Evolutionary conservation across 2,329 filamentous ascomycete genomes (phyloP), one percentile per base, ranked within the genome.

Genomic region (Pseudogymnoascus sp.): DNA sequence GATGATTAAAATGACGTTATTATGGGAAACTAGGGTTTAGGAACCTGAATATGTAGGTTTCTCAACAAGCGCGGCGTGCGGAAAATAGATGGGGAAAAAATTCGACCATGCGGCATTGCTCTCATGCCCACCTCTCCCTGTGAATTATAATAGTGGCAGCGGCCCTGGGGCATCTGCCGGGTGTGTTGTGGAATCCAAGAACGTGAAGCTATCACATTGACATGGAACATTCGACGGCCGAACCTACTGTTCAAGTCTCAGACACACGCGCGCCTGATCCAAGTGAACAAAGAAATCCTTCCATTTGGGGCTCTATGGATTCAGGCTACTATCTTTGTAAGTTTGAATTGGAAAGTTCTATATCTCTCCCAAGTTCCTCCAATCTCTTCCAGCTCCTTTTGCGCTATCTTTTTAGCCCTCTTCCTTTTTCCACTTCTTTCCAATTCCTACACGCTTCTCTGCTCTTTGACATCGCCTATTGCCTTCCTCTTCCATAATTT

Each of bases 351-450:
- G 48, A 33, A 55, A 33, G 29, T 55, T 55, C 48, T 55, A 51
- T 17, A 55, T 55, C 48, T 33, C 29, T 33, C 29, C 33, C n/a
- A 55, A 13, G 10, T 10, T 55, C 21, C 21, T 21, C 21, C 21
- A 21, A 21, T 3, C 21, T 17, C 17, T 3, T 27, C 17, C 21
- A 44, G 41, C 41, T 27, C 41, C 12, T 44, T 44, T 44, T 6
- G 12, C 6, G 10, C 12, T 21, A 10, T 27, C 9, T 4, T 42
- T 42, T 42, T 8, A 15, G 21, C 36, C 17, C 10, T 6, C 0
- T 42, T 51, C 44, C 48, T 13, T 55, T 55, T 55, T 55, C 48
- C 29, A 55, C 48, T 9, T n/a, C 29, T 33, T 55, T 55, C 48
- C 27, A 51, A 4, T 17, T 31, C 29, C 9, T 10, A 33, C 3